A percentile compares a stretch with the other conserved stretches of the same genome.
These are phyloP conservation scores for Ophiostoma tasmaniense DNA, from an alignment of 2,329 filamentous ascomycete species.

Conservation along the genomic window DNA sequence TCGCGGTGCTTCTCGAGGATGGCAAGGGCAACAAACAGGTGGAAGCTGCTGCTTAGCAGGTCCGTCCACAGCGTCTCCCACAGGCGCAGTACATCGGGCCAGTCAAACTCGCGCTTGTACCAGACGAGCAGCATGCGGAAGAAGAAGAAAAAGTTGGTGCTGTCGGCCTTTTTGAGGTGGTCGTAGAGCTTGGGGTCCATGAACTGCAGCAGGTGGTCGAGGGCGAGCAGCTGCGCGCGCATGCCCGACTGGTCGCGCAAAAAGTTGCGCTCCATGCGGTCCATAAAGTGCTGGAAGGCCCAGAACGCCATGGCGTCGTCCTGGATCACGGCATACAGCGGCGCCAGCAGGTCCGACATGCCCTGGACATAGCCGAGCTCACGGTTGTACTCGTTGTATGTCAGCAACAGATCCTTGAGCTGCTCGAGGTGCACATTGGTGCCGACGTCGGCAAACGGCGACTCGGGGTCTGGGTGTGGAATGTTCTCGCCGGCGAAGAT, in stretches of 20 bases:
- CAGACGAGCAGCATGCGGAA: slow-evolving; percentile 98
- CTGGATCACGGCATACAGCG: slow-evolving; percentile 94
- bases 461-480: slow-evolving; percentile 91
- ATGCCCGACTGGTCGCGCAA: slow-evolving; percentile 93
- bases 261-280: slow-evolving; percentile 96
- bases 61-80: slow-evolving; percentile 97
- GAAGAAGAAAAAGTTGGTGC: slow-evolving; percentile 99
- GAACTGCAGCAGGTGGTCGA: slow-evolving; percentile 91
- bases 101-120: slow-evolving; percentile 96
- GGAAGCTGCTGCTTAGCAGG: slow-evolving; percentile 78
- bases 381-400: slow-evolving; percentile 96
- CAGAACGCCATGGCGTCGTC: slow-evolving; percentile 96
- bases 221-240: slow-evolving; percentile 79
- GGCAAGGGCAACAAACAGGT: slow-evolving; percentile 86
- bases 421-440: slow-evolving; percentile 98
- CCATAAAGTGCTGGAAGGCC: slow-evolving; percentile 94
- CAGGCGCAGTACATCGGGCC: slow-evolving; percentile 73
- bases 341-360: slow-evolving; percentile 94
- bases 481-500: slow-evolving; percentile 95
- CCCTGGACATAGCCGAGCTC: slow-evolving; percentile 96
- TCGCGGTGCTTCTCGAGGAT: slow-evolving; percentile 94
- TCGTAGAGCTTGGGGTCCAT: slow-evolving; percentile 93
- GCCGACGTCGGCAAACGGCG: slow-evolving; percentile 82
- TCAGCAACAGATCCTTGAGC: slow-evolving; percentile 98
- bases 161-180: slow-evolving; percentile 82